Percentiles rank a stretch among this genome's conserved stretches.
phyloP scores from a whole-genome alignment of 257 asterid genomes.

The Cruciata laevipes region DNA sequence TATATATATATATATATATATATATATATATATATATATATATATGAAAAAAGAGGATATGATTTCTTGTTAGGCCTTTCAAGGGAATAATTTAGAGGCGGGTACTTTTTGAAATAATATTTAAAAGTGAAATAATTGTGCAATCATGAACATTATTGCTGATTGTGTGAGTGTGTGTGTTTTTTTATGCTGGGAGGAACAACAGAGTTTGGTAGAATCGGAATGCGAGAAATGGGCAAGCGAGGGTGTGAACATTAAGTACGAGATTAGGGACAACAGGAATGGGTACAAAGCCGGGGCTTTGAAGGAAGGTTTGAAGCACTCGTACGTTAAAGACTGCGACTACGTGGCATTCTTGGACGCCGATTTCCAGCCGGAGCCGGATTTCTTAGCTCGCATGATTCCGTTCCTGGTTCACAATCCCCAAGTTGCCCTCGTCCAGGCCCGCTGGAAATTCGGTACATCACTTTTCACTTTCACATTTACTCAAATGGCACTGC shows the following conservation, averaged over 20 bases:
- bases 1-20: too few species aligned
- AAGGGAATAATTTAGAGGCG: too few species aligned
- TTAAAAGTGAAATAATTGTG: too few species aligned
- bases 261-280: conserved; percentile 77
- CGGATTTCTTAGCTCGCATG: conserved; percentile 71
- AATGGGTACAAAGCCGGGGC: conserved; percentile 98
- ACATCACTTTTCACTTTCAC: background rate
- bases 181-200: background rate
- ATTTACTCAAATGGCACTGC: too few species aligned
- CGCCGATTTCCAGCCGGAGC: conserved; percentile 94
- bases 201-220: conserved; percentile 60
- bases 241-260: conserved; percentile 82
- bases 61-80: too few species aligned
- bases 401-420: conserved; percentile 75
- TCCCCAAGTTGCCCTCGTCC: conserved; percentile 76
- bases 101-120: too few species aligned
- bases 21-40: too few species aligned
- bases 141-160: too few species aligned
- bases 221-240: conserved; percentile 93
- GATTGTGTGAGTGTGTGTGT: too few species aligned
- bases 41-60: too few species aligned
- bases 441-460: conserved; percentile 95
- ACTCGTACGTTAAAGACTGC: conserved; percentile 61
- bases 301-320: conserved; percentile 64
- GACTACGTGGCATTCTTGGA: conserved; percentile 82